These are phyloP conservation scores for Globisporangium solare DNA, from an alignment of 352 stramenopile genomes.

Conservation along the genomic window DNA sequence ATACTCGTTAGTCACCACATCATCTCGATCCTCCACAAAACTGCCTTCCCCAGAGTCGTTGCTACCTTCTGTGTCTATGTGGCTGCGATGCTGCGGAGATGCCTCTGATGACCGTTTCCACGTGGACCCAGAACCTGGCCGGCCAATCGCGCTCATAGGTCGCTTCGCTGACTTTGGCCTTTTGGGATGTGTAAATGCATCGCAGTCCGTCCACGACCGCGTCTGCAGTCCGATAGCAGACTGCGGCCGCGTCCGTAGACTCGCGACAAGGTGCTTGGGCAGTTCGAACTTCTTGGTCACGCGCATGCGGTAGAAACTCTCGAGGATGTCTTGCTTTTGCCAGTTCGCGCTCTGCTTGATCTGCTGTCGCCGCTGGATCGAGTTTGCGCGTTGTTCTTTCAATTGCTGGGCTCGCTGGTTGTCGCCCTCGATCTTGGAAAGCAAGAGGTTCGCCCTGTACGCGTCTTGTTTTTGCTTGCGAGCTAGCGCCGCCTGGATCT, in stretches of 20 bases:
- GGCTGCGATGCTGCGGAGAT: neutral
- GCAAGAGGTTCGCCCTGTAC: slow-evolving; percentile 50
- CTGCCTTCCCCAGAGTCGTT: slow-evolving; percentile 6
- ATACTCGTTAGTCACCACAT: slow-evolving; percentile 1
- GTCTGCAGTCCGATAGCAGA: slow-evolving; percentile 34
- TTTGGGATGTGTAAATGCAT: neutral
- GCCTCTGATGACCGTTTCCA: neutral
- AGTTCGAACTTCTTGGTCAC: slow-evolving; percentile 74
- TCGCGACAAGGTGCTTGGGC: slow-evolving; percentile 40
- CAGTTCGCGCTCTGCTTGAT: slow-evolving; percentile 54
- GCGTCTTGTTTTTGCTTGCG: slow-evolving; percentile 61
- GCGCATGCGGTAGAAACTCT: slow-evolving; percentile 82
- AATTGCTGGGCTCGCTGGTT: slow-evolving; percentile 46
- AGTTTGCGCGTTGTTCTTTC: slow-evolving; percentile 46
- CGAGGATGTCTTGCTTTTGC: slow-evolving; percentile 70
- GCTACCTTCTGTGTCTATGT: slow-evolving; percentile 5
- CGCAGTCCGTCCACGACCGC: slow-evolving; percentile 25
- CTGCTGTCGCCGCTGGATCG: slow-evolving; percentile 57
- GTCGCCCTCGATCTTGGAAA: slow-evolving; percentile 62
- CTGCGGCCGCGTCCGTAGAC: slow-evolving; percentile 24
- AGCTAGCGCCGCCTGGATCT: slow-evolving; percentile 55
- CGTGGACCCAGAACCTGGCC: slow-evolving; percentile 16
- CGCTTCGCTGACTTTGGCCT: slow-evolving; percentile 16
- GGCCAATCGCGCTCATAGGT: slow-evolving; percentile 29
- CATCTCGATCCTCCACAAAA: slow-evolving; percentile 8